Percentiles rank a stretch among this genome's conserved stretches.
Evolutionary conservation across 495 filamentous ascomycete genomes (phyloP).

Genomic region (Gamarada debralockiae): DNA sequence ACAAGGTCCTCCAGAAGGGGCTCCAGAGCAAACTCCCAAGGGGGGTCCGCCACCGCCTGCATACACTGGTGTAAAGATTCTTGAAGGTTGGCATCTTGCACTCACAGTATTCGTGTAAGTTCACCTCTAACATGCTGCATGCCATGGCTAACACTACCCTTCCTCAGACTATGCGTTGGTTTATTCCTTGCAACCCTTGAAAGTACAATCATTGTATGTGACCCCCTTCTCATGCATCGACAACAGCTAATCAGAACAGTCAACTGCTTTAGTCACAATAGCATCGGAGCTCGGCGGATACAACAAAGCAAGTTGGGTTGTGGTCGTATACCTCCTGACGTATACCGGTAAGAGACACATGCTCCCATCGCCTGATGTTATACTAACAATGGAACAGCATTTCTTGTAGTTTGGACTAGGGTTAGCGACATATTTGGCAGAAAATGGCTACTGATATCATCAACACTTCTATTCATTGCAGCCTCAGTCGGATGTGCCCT

Average conservation of each 20-base stretch:
- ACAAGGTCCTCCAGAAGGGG: no score
- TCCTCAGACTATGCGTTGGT: neutral
- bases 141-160: neutral
- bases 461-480: constrained; percentile 55
- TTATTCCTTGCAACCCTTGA: constrained; percentile 58
- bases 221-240: no score
- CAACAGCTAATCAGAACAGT: constrained; percentile 4
- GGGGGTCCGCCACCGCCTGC: no score
- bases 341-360: constrained; percentile 19
- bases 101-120: neutral
- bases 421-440: constrained; percentile 70
- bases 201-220: constrained; percentile 47
- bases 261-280: constrained; percentile 58
- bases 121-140: neutral
- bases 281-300: constrained; percentile 51
- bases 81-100: neutral
- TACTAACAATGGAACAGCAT: constrained; percentile 15
- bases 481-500: constrained; percentile 68
- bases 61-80: neutral
- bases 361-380: no score
- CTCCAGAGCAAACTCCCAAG: no score
- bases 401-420: constrained; percentile 38
- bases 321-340: constrained; percentile 53
- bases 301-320: constrained; percentile 61
- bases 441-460: constrained; percentile 65